Conservation (phyloP, 768 basidiomycete genomes). For the Boletus speciosus region DNA sequence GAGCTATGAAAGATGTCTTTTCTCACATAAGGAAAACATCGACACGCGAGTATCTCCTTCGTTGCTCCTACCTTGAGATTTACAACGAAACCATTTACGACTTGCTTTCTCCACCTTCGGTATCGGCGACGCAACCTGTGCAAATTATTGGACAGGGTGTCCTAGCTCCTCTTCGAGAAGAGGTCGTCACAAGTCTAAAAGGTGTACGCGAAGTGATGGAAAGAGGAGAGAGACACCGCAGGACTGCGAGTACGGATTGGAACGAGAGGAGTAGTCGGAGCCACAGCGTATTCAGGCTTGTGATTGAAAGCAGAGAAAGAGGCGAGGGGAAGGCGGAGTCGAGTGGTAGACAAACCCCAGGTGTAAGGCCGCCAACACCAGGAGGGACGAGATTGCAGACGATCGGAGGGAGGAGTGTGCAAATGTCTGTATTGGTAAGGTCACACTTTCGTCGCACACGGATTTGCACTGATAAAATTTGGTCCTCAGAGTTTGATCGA, state of each 20-base stretch:
- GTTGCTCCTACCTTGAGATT: constrained; percentile 95
- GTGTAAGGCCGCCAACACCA: constrained; percentile 45
- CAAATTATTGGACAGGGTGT: constrained; percentile 70
- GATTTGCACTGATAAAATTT: neutral
- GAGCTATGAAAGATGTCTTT: constrained; percentile 91
- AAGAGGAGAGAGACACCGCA: constrained; percentile 80
- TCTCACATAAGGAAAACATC: constrained; percentile 73
- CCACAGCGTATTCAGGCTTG: constrained; percentile 91
- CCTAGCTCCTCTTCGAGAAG: constrained; percentile 79
- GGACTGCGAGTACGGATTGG: constrained; percentile 98
- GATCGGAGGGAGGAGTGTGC: constrained; percentile 75
- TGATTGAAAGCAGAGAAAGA: constrained; percentile 82
- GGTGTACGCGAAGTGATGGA: constrained; percentile 81
- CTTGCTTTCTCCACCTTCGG: constrained; percentile 69
- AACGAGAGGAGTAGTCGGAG: constrained; percentile 93
- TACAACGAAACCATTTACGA: constrained; percentile 93
- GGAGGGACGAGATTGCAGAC: constrained; percentile 69
- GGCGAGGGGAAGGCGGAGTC: constrained; percentile 43
- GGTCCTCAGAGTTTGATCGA: constrained; percentile 78
- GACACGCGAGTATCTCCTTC: constrained; percentile 84
- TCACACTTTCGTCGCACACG: neutral
- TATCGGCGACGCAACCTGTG: constrained; percentile 53
- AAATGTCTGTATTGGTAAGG: constrained; percentile 68
- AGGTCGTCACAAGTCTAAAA: constrained; percentile 89
- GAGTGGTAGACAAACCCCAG: constrained; percentile 53